A percentile compares a stretch with the other conserved stretches of the same genome.
phyloP scores from a whole-genome alignment of 495 filamentous ascomycete species.

The Xylaria palmicola region DNA sequence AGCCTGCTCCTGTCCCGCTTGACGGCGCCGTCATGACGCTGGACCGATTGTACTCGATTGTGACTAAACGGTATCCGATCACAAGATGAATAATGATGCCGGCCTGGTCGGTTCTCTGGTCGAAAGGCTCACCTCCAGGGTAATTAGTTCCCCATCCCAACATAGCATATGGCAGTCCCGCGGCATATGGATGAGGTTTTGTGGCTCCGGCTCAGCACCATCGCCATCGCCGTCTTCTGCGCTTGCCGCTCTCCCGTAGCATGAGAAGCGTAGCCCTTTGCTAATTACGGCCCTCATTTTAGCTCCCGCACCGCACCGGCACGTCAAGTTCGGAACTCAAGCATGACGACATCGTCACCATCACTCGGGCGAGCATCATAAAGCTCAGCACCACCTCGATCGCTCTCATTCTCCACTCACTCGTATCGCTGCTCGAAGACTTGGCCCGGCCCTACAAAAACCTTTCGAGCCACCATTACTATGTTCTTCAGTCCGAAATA shows the following conservation, averaged over 20 bases:
- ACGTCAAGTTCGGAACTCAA: slow-evolving; percentile 55
- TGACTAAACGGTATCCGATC: slow-evolving; percentile 33
- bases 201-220: too few species aligned
- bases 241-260: not conserved
- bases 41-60: slow-evolving; percentile 26
- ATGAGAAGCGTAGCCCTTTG: not conserved
- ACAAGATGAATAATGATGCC: slow-evolving; percentile 61
- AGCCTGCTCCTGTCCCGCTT: slow-evolving; percentile 20
- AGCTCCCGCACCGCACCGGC: slow-evolving; percentile 66
- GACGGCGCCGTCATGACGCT: slow-evolving; percentile 37
- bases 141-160: slow-evolving; percentile 33
- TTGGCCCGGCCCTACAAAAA: slow-evolving; percentile 47
- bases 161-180: too few species aligned
- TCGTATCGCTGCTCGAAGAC: slow-evolving; percentile 52
- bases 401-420: slow-evolving; percentile 53
- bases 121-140: slow-evolving; percentile 62
- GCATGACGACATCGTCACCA: slow-evolving; percentile 60
- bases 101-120: slow-evolving; percentile 63
- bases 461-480: slow-evolving; percentile 47
- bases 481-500: slow-evolving; percentile 58
- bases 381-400: slow-evolving; percentile 57
- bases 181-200: too few species aligned
- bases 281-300: slow-evolving; percentile 6
- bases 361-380: slow-evolving; percentile 59
- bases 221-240: not conserved